Evolutionary conservation across 78 protist species (phyloP).

Genomic region (Pigoraptor vietnamica): DNA sequence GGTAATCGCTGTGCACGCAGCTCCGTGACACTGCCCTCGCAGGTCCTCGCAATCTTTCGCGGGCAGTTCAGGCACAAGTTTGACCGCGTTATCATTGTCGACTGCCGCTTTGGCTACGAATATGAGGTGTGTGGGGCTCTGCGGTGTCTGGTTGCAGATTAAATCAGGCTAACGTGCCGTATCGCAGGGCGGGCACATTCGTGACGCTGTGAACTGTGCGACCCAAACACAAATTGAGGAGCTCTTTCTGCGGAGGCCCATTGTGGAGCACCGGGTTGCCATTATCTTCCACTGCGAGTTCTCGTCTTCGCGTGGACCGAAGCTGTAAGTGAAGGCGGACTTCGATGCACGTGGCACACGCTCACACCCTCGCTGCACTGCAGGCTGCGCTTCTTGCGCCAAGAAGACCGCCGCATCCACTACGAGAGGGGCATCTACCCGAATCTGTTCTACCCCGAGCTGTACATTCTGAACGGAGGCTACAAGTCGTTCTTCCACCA

Average conservation of each 20-base stretch:
- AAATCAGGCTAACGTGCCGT: neutral
- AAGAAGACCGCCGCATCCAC: slow-evolving; percentile 11
- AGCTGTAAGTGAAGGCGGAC: neutral
- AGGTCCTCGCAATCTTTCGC: neutral
- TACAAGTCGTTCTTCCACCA: slow-evolving; percentile 18
- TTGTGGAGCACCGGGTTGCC: neutral
- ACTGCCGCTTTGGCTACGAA: slow-evolving; percentile 50
- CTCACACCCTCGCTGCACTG: neutral
- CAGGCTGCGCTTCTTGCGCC: slow-evolving; percentile 15
- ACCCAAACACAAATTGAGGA: neutral
- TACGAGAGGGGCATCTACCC: slow-evolving; percentile 15
- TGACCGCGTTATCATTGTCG: slow-evolving; percentile 18
- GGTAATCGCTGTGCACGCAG: neutral
- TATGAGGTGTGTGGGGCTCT: slow-evolving; percentile 12
- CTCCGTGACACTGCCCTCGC: neutral
- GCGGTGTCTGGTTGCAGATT: neutral
- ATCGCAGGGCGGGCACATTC: slow-evolving; percentile 39
- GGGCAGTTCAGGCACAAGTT: neutral
- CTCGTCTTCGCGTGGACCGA: slow-evolving; percentile 37
- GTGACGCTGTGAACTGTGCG: slow-evolving; percentile 22
- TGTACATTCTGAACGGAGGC: slow-evolving; percentile 38
- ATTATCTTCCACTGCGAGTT: slow-evolving; percentile 51
- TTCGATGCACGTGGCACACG: neutral
- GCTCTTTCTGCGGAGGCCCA: neutral
- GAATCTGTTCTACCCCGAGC: slow-evolving; percentile 24